Evolutionary conservation across 352 stramenopile genomes (phyloP).

Genomic region (Pythium diclinum): DNA sequence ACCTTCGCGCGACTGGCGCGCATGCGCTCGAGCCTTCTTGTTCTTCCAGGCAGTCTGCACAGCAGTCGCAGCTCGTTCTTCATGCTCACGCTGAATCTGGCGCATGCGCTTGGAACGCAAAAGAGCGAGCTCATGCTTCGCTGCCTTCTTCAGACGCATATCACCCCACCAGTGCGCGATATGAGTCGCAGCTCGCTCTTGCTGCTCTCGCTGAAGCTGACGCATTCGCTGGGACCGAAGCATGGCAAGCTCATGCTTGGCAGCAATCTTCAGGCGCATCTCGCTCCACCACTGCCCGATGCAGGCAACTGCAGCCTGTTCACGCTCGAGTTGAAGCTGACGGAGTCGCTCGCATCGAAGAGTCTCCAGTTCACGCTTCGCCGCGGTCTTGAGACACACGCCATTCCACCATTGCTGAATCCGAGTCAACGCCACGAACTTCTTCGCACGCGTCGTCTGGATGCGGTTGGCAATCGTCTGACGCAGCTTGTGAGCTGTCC

Average conservation of each 20-base stretch:
- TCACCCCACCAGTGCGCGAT: neutral
- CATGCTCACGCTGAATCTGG: slow-evolving; percentile 3
- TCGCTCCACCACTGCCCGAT: neutral
- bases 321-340: neutral
- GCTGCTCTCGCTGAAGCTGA: slow-evolving; percentile 3
- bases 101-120: slow-evolving; percentile 8
- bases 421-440: neutral
- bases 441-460: neutral
- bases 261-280: neutral
- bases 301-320: neutral
- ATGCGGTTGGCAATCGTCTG: neutral
- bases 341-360: neutral
- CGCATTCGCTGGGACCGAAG: slow-evolving; percentile 9
- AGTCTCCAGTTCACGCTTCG: neutral
- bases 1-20: neutral
- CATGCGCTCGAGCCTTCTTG: neutral
- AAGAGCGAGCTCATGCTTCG: neutral
- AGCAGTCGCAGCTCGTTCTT: neutral
- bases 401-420: slow-evolving; percentile 2
- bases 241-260: neutral
- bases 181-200: neutral
- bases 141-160: neutral
- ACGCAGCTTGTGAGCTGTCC: slow-evolving; percentile 8
- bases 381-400: neutral
- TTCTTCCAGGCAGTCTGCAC: slow-evolving; percentile 16